Conservation (phyloP, 2,329 filamentous ascomycete species). For the Diaporthe eres region DNA sequence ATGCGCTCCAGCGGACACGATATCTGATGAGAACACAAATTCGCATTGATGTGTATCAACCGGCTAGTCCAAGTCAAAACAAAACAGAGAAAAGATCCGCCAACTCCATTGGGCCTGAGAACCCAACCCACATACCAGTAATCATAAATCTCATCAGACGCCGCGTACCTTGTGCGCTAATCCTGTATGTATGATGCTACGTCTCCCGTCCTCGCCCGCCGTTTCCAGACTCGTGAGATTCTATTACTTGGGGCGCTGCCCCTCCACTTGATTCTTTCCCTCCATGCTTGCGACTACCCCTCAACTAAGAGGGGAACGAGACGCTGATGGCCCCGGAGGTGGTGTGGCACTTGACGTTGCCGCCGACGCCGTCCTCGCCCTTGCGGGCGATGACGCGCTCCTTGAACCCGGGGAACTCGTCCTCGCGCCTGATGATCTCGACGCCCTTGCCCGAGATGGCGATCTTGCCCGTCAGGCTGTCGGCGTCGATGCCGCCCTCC, state of each 20-base stretch:
- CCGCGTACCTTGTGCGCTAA: slow-evolving; percentile 21
- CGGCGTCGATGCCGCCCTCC: slow-evolving; percentile 60
- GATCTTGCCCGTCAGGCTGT: slow-evolving; percentile 58
- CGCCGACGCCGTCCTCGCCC: slow-evolving; percentile 51
- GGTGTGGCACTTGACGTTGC: slow-evolving; percentile 34
- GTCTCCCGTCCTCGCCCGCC: neutral
- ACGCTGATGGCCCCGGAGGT: slow-evolving; percentile 35
- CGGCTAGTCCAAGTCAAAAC: slow-evolving; percentile 9
- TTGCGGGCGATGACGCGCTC: slow-evolving; percentile 56
- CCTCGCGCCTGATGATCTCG: slow-evolving; percentile 51
- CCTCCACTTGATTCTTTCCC: neutral
- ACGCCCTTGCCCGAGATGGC: slow-evolving; percentile 59
- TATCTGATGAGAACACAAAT: neutral
- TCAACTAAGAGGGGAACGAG: slow-evolving; percentile 9
- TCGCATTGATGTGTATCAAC: slow-evolving; percentile 28
- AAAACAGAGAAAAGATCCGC: neutral
- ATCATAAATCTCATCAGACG: slow-evolving; percentile 19
- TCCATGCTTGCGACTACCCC: neutral
- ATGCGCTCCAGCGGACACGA: neutral
- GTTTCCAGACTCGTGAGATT: neutral
- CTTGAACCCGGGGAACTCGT: slow-evolving; percentile 51
- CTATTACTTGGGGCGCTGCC: neutral
- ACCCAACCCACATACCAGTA: neutral
- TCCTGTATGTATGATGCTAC: slow-evolving; percentile 19
- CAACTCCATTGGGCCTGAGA: slow-evolving; percentile 18